phyloP scores from a whole-genome alignment of 176 grass and related monocot genomes.

The Neostapfia colusana region DNA sequence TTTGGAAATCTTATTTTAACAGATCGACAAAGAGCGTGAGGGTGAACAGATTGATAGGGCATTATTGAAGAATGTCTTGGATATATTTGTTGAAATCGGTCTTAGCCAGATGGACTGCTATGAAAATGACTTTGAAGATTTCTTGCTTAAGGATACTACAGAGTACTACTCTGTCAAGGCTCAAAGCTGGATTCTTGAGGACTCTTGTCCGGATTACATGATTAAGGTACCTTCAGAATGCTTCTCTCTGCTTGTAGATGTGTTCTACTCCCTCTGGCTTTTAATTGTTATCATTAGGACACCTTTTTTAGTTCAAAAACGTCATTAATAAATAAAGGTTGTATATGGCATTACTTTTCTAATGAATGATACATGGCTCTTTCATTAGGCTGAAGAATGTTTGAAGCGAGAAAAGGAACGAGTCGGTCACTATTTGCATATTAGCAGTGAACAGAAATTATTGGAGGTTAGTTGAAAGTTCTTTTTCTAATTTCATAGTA shows the following conservation, averaged over 20 bases:
- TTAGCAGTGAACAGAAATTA: conserved; percentile 84
- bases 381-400: conserved; percentile 86
- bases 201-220: conserved; percentile 96
- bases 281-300: too few relatives aligned
- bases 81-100: conserved; percentile 97
- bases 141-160: conserved; percentile 82
- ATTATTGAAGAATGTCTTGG: conserved; percentile 89
- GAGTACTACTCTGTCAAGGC: conserved; percentile 93
- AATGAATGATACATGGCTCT: conserved; percentile 19
- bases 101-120: conserved; percentile 78
- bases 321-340: neutral
- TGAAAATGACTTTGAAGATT: conserved; percentile 83
- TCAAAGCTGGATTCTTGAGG: conserved; percentile 90
- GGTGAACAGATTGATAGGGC: conserved; percentile 88
- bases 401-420: conserved; percentile 87
- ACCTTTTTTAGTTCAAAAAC: too few relatives aligned
- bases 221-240: conserved; percentile 63
- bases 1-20: conserved; percentile 28
- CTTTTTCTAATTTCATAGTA: neutral
- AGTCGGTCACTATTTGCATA: conserved; percentile 94
- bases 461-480: conserved; percentile 67
- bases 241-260: neutral
- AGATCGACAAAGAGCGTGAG: conserved; percentile 97
- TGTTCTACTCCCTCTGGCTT: too few relatives aligned
- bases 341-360: neutral